Evolutionary conservation across 257 asterid genomes (phyloP).

Genomic region (Capsicum rhomboideum): DNA sequence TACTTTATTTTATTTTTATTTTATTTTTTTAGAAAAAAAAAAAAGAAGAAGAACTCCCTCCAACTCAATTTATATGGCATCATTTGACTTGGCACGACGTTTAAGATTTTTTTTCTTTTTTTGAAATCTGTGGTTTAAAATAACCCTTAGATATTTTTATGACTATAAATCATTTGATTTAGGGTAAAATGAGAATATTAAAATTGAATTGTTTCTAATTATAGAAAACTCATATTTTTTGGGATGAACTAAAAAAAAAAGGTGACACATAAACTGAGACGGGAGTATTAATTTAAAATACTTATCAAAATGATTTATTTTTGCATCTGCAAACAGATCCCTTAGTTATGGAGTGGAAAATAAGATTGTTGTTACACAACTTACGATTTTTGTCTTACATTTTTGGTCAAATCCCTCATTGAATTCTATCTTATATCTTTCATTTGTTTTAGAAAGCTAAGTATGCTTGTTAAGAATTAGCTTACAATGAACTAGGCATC

Average conservation of each 20-base stretch:
- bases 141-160: not conserved
- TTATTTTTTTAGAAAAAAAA: not conserved
- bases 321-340: not conserved
- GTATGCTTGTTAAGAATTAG: too few relatives aligned
- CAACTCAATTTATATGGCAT: not conserved
- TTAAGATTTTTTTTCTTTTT: not conserved
- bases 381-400: not conserved
- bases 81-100: not conserved
- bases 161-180: not conserved
- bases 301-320: not conserved
- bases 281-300: not conserved
- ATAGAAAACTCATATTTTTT: not conserved
- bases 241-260: not conserved
- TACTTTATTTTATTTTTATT: too few relatives aligned
- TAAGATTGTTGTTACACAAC: not conserved
- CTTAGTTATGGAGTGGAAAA: not conserved
- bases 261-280: not conserved
- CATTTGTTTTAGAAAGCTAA: too few relatives aligned
- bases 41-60: fast-evolving
- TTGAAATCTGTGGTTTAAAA: not conserved
- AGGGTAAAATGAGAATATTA: not conserved
- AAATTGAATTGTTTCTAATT: not conserved
- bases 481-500: too few relatives aligned
- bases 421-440: not conserved
- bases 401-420: not conserved